phyloP scores from a whole-genome alignment of 1,284 basidiomycete species.

The Microbotryum intermedium region DNA sequence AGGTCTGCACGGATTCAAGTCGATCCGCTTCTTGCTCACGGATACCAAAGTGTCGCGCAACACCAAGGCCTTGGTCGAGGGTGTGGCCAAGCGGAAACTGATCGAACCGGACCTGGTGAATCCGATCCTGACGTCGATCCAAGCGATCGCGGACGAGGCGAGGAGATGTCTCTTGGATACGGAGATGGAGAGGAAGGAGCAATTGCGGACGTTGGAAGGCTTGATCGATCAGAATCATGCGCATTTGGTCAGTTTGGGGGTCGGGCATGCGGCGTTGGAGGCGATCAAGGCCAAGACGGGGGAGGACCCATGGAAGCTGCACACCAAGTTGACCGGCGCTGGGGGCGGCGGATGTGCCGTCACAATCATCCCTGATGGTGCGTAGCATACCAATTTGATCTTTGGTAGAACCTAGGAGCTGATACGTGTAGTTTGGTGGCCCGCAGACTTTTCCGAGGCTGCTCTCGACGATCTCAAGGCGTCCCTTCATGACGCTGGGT shows the following conservation, averaged over 20 bases:
- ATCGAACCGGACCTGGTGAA: slow-evolving; percentile 72
- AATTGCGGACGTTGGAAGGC: slow-evolving; percentile 45
- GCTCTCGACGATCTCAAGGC: slow-evolving; percentile 52
- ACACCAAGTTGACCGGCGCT: slow-evolving; percentile 96
- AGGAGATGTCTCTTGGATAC: slow-evolving; percentile 63
- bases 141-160: slow-evolving; percentile 72
- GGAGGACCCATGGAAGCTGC: slow-evolving; percentile 56
- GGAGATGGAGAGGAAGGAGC: slow-evolving; percentile 54
- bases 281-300: slow-evolving; percentile 63
- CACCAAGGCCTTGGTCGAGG: slow-evolving; percentile 88
- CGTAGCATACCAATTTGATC: slow-evolving; percentile 14
- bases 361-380: slow-evolving; percentile 82
- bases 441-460: slow-evolving; percentile 55
- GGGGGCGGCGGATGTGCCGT: slow-evolving; percentile 98
- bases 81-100: slow-evolving; percentile 64
- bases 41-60: slow-evolving; percentile 88
- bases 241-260: slow-evolving; percentile 79
- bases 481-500: slow-evolving; percentile 56
- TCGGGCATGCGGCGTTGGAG: slow-evolving; percentile 84
- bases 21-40: slow-evolving; percentile 72
- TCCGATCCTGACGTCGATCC: slow-evolving; percentile 64
- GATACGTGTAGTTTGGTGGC: neutral
- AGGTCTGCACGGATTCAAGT: slow-evolving; percentile 59
- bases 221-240: slow-evolving; percentile 83
- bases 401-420: neutral